Base-by-base conservation (phyloP, 352 stramenopile genomes). In the Pythium aristosporum region DNA sequence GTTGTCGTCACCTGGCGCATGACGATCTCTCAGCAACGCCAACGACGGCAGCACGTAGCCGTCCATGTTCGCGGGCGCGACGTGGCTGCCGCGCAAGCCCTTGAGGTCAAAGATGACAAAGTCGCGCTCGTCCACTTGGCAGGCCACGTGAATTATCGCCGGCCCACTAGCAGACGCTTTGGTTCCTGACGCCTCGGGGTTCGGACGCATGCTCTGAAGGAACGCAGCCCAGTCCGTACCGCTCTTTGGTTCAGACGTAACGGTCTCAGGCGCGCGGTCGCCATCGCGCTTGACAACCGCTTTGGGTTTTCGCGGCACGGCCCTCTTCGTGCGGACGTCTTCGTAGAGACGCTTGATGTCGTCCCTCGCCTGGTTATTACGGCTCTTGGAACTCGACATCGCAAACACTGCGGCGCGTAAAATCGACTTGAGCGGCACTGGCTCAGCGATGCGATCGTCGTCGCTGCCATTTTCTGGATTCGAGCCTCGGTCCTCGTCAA, bases 371-470 rank as follows among this genome's bases (percentile, higher is more conserved):
- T 72, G 50, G 9, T 70, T 54, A 53, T 74, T 80, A 42, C 82
- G 76, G 56, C 73, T 76, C 25, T 69, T 75, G 6, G 82, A 91
- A 13, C 61, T 79, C 25, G 82, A 91, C 79, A 91, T 85, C 10
- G 79, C 76, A 57, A 87, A 75, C 48, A 91, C 82, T 11, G 79
- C 82, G 4, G 82, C 77, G 9, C 73, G 74, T 7, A 91, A 59
- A 13, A 91, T 71, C 15, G 73, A 78, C 42, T 87, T 88, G 37
- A 91, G 69, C 16, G 77, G 76, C 55, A 73, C 67, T 9, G 72
- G 48, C 61, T 73, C 68, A 0, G 68, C 69, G 18, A 46, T 32
- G 11, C 6, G 28, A 0, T 63, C 57, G n/a, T 41, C 34, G 9
- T 44, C 48, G 18, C 44, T 37, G n/a, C 12, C 20, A 21, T 39